Base-by-base conservation (phyloP, 352 stramenopile genomes). In the Phytophthora nicotianae region DNA sequence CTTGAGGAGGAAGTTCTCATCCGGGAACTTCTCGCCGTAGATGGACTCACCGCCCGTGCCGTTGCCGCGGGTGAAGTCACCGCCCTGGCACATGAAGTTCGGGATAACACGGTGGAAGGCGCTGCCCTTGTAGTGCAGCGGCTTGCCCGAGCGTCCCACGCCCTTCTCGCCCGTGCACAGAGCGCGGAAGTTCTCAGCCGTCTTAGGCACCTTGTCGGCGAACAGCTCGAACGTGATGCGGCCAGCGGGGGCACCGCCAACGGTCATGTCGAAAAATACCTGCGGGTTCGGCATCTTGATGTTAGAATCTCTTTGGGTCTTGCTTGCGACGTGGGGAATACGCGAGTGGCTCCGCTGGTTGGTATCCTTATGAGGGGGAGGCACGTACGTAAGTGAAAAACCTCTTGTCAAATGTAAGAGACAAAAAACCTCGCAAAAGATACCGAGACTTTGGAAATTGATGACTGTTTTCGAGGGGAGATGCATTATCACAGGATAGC, bases 201-300 rank as follows among this genome's bases (percentile, higher is more conserved):
- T 99, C 72, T 97, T 96, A 57, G 86, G 86, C 32, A 95, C 86
- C 74, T 90, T 91, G 77, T 96, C 82, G 37, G 79, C 85, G 67
- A 91, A 95, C 60, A 96, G 77, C 76, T 93, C 84, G 45, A 93
- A 86, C 53, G 65, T 72, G 56, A 99, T 97, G 58, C 97, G 82
- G 61, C 97, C 97, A 11, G 81, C 83, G 48, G 93, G 72, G 50
- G 82, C 78, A 41, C 93, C 96, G 58, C 90, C 96, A 64, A 99
- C 91, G 74, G 93, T 91, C 79, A 99, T 98, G 72, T 99, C 97
- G 67, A 99, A 98, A 74, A 98, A 99, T 29, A 99, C 97, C 40
- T 81, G 72, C 37, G 93, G 93, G 85, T 98, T 97, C 51, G 85
- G 50, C 86, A 95, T 95, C 62, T 70, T 81, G 54, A 40, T 32